Percentiles rank a stretch among this genome's conserved stretches.
Evolutionary conservation across 768 basidiomycete genomes (phyloP).

Genomic region (Russula compacta): DNA sequence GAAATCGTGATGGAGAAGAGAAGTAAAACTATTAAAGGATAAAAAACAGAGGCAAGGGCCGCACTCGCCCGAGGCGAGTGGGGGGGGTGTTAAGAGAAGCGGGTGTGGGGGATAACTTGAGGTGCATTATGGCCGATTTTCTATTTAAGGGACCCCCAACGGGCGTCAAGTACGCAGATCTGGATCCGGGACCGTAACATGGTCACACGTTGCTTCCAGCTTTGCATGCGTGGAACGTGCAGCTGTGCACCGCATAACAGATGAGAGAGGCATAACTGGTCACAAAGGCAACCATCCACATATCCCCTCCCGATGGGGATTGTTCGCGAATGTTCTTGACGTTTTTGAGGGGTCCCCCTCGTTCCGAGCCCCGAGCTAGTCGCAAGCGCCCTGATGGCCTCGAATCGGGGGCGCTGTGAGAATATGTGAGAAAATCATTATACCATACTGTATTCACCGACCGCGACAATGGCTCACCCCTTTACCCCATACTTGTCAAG

Average conservation of each 20-base stretch:
- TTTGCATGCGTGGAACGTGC: neutral
- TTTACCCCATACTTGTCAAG: neutral
- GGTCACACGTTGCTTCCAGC: conserved; percentile 5
- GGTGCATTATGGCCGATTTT: neutral
- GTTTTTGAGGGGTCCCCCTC: neutral
- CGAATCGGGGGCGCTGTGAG: conserved; percentile 4
- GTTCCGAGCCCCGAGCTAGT: neutral
- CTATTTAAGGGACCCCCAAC: neutral
- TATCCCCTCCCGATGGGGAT: neutral
- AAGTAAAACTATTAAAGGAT: conserved; percentile 14
- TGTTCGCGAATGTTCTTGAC: conserved; percentile 5
- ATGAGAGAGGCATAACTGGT: conserved; percentile 1
- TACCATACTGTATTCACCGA: neutral
- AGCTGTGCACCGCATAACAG: neutral
- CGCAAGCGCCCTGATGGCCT: neutral
- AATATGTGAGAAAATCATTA: conserved; percentile 2
- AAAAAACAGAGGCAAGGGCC: conserved; percentile 11
- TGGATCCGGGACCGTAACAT: conserved; percentile 6
- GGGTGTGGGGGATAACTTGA: conserved; percentile 6
- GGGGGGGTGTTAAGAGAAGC: conserved; percentile 5
- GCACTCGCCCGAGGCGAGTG: conserved; percentile 16
- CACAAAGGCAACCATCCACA: neutral
- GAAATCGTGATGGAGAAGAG: conserved; percentile 13
- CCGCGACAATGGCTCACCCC: neutral
- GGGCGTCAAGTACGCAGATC: conserved; percentile 2